Evolutionary conservation across 1,284 basidiomycete genomes (phyloP).

Genomic region (Bondarzewia mesenterica): DNA sequence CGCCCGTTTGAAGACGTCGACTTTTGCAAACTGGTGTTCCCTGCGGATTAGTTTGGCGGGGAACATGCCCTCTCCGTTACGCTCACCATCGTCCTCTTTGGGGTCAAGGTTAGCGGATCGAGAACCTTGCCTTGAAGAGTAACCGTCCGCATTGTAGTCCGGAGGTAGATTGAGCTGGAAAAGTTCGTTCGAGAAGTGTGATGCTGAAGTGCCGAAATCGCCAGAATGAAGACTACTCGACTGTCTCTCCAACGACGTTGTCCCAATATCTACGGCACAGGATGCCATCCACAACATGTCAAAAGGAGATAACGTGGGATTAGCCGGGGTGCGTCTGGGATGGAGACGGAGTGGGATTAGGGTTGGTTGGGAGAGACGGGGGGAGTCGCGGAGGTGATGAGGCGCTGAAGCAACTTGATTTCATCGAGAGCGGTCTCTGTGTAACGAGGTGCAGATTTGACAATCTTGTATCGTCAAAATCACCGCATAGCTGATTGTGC

Average conservation of each 20-base stretch:
- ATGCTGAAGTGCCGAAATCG: slow-evolving; percentile 26
- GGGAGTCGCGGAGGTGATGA: slow-evolving; percentile 81
- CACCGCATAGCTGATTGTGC: too few species aligned
- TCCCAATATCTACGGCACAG: too few species aligned
- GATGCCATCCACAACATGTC: too few species aligned
- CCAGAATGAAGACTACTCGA: slow-evolving; percentile 23
- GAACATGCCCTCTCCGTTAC: slow-evolving; percentile 52
- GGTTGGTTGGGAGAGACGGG: slow-evolving; percentile 44
- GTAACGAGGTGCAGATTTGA: slow-evolving; percentile 95
- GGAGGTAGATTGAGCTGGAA: slow-evolving; percentile 35
- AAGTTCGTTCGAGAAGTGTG: slow-evolving; percentile 36
- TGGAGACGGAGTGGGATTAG: slow-evolving; percentile 58
- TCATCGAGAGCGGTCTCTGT: slow-evolving; percentile 98
- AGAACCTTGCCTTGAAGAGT: slow-evolving; percentile 30
- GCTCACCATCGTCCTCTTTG: slow-evolving; percentile 51
- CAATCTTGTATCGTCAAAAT: too few species aligned
- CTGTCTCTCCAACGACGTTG: too few species aligned
- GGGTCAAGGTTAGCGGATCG: slow-evolving; percentile 41
- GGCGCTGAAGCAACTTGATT: slow-evolving; percentile 94
- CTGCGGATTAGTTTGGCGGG: slow-evolving; percentile 63
- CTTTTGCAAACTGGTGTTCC: slow-evolving; percentile 69
- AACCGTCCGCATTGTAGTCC: slow-evolving; percentile 27
- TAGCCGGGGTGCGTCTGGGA: slow-evolving; percentile 65
- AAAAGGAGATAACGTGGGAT: slow-evolving; percentile 88
- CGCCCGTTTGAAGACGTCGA: slow-evolving; percentile 53